A percentile compares a stretch with the other conserved stretches of the same genome.
These are phyloP conservation scores for Miamiensis avidus DNA, from an alignment of 169 alveolate genomes.

Conservation along the genomic window DNA sequence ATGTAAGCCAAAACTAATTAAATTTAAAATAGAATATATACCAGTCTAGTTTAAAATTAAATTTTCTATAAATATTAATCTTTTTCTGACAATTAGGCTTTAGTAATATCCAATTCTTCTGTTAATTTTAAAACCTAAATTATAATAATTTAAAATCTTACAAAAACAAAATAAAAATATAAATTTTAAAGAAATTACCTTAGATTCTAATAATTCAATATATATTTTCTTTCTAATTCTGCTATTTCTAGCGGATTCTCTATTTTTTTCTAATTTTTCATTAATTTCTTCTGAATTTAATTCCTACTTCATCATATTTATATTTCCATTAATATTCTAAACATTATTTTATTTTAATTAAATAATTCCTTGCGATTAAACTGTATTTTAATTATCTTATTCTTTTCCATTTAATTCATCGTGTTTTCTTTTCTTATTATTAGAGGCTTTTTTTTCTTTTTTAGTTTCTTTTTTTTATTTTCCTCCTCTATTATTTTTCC, in stretches of 20 bases:
- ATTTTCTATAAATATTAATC: constrained; percentile 31
- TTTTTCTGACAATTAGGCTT: constrained; percentile 23
- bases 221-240: constrained; percentile 52
- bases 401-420: no score
- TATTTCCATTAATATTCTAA: background rate
- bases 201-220: constrained; percentile 39
- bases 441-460: background rate
- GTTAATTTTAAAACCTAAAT: constrained; percentile 7
- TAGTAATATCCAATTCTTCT: constrained; percentile 41
- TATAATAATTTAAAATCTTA: background rate
- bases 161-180: background rate
- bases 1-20: no score
- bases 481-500: background rate
- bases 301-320: background rate
- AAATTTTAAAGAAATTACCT: background rate
- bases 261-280: constrained; percentile 32
- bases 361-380: background rate
- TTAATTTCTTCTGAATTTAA: constrained; percentile 24
- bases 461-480: background rate
- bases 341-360: no score
- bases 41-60: constrained; percentile 24
- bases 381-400: no score
- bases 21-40: no score
- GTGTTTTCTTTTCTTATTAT: background rate
- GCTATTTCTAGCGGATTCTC: constrained; percentile 49